Evolutionary conservation across 805 yeast genomes (phyloP), one percentile per base, ranked within the genome.

Genomic region (Cyberlindnera misumaiensis): DNA sequence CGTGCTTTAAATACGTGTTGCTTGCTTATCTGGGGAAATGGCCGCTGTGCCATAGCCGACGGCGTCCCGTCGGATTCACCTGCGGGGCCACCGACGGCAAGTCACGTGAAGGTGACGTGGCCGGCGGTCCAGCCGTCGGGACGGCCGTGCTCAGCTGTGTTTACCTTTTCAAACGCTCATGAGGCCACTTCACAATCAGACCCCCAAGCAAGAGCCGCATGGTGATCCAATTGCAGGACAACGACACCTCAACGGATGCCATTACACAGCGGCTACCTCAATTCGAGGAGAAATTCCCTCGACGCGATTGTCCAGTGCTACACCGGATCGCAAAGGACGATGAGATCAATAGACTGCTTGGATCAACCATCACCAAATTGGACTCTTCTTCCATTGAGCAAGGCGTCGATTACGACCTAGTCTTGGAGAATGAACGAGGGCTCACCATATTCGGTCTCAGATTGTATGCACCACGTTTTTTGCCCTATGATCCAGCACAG

Each of bases 351-450:
- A 17, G 14, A 28, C 35, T 43, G 3, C 33, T 43, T 3, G 13
- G 22, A 11, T 26, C 41, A 4, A 36, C 34, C 9, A 13, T 40
- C 3, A 17, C 22, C 25, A 41, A 34, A 36, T 6, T 14, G n/a
- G 11, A 17, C 24, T 8, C 24, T 8, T 20, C 24, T 8, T n/a
- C n/a, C n/a, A n/a, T n/a, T n/a, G n/a, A n/a, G n/a, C 24, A 20
- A 9, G 28, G 16, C 5, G 18, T 44, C 11, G 48, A 45, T 35
- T 45, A 45, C 16, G 80, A 75, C 31, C 51, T 71, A 11, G 45
- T 76, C 1, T 57, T 74, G 4, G 80, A 75, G 48, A 73, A 74
- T 48, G 75, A 76, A 57, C 57, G 83, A 13, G 83, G 83, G 0
- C 32, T 70, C 37, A 69, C 67, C 32, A 27, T 73, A 2, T 64